phyloP scores from a whole-genome alignment of 768 basidiomycete genomes.

The Podaxis sp. region DNA sequence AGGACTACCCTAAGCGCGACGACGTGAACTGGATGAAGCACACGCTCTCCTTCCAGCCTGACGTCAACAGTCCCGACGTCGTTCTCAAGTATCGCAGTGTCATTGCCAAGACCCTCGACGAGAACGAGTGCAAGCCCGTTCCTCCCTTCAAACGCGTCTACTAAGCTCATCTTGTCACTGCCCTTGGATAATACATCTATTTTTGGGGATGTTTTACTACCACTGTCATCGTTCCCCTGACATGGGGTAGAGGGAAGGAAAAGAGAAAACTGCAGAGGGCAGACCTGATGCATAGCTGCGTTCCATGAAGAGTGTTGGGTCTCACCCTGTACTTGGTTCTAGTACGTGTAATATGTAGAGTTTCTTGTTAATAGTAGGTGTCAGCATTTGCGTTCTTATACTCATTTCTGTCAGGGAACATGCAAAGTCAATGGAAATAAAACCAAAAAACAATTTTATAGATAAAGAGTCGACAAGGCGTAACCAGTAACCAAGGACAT shows the following conservation, averaged over 20 bases:
- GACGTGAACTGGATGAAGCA: constrained; percentile 95
- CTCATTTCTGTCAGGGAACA: background rate
- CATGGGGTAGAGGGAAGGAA: background rate
- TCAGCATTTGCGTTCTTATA: background rate
- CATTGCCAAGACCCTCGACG: constrained; percentile 83
- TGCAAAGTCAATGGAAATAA: background rate
- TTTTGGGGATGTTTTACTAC: background rate
- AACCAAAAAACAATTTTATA: constrained; percentile 1
- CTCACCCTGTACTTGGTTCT: too few relatives aligned
- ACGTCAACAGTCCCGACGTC: constrained; percentile 74
- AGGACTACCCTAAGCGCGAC: constrained; percentile 98
- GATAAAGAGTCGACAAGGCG: background rate
- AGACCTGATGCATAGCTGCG: background rate
- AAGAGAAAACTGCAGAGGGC: background rate
- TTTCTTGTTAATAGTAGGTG: background rate
- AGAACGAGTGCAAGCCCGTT: constrained; percentile 94
- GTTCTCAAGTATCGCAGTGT: constrained; percentile 87
- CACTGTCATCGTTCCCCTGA: background rate
- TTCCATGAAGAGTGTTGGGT: background rate
- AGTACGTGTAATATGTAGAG: background rate
- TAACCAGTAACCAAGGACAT: constrained; percentile 4
- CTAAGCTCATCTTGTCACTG: constrained; percentile 29
- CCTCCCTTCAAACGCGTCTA: constrained; percentile 98
- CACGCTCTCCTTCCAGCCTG: constrained; percentile 89
- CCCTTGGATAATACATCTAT: background rate